phyloP scores from a whole-genome alignment of 164 flowering plant genomes.

The Kalanchoe fedtschenkoi region DNA sequence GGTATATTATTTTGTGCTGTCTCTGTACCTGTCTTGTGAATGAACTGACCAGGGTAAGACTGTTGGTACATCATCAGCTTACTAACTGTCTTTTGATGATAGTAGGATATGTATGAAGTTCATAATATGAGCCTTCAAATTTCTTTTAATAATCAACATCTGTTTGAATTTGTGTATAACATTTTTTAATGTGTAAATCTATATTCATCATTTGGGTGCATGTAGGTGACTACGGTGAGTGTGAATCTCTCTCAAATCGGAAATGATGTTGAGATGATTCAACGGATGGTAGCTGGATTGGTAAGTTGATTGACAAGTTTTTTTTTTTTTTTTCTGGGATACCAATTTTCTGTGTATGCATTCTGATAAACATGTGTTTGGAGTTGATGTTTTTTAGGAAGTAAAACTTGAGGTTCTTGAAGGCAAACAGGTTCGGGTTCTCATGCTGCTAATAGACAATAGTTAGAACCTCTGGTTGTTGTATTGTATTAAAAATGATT shows the following conservation, averaged over 20 bases:
- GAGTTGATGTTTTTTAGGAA: conserved; percentile 6
- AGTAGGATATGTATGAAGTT: not conserved
- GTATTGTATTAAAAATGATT: not conserved
- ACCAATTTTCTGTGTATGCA: not conserved
- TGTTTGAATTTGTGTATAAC: not conserved
- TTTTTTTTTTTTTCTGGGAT: not conserved
- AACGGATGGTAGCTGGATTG: conserved; percentile 10
- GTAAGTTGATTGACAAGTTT: conserved; percentile 5
- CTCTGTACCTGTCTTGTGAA: not conserved
- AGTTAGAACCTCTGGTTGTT: not conserved
- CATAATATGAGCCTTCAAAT: not conserved
- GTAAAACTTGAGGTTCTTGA: conserved; percentile 11
- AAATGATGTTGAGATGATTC: conserved; percentile 13
- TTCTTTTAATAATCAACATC: not conserved
- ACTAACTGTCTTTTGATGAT: not conserved
- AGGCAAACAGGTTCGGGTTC: conserved; percentile 8
- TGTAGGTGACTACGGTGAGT: conserved; percentile 9
- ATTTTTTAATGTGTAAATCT: not conserved
- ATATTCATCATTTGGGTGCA: not conserved
- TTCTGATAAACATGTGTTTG: not conserved
- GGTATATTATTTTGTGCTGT: not conserved
- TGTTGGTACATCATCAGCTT: not conserved
- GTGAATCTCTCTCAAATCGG: conserved; percentile 11
- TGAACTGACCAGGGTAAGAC: not conserved
- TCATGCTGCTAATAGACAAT: not conserved